Evolutionary conservation across 805 yeast species (phyloP), one percentile per base, ranked within the genome.

Genomic region (Cyberlindnera misumaiensis): DNA sequence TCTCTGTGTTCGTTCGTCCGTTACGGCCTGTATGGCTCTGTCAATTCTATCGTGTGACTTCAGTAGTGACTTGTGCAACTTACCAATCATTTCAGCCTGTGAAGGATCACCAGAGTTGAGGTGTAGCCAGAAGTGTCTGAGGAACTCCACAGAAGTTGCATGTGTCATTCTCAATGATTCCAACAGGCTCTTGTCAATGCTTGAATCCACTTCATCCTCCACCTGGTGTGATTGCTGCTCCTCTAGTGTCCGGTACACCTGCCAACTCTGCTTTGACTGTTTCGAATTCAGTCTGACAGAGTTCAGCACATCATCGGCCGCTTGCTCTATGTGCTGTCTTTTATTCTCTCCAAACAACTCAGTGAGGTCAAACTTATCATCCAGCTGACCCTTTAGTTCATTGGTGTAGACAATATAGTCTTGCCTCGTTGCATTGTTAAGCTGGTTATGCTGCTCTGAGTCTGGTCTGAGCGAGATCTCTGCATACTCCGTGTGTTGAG

Each of bases 111-210:
- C 68, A 36, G 73, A 67, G 43, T 71, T 72, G 48, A 74, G 74
- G 53, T 77, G 80, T 1, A 70, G 54, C 83, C 89, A 84, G 55
- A 83, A 84, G 55, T 83, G 94, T 41, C 77, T 73, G 30, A 84
- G 59, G 53, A 83, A 84, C 56, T 83, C 94, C 28, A 80, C 69
- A 3, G 89, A 76, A 0, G 93, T 81, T 1, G 81, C 74, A 53
- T 84, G 89, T 12, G 81, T 68, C 30, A 81, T 58, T 36, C 79
- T 62, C 28, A 83, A 62, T 32, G 70, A 65, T 35, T 79, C 83
- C 10, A 73, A 40, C 1, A 67, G 45, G 10, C 54, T 59, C 4
- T 38, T 38, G n/a, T 67, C 68, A n/a, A 63, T 48, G 12, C 45
- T 51, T 5, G 62, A 52, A 36, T 52, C 56, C 3, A 57, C 49